These are phyloP conservation scores for Entomortierella lignicola DNA, from an alignment of 192 early-diverging fungal genomes.

Conservation along the genomic window DNA sequence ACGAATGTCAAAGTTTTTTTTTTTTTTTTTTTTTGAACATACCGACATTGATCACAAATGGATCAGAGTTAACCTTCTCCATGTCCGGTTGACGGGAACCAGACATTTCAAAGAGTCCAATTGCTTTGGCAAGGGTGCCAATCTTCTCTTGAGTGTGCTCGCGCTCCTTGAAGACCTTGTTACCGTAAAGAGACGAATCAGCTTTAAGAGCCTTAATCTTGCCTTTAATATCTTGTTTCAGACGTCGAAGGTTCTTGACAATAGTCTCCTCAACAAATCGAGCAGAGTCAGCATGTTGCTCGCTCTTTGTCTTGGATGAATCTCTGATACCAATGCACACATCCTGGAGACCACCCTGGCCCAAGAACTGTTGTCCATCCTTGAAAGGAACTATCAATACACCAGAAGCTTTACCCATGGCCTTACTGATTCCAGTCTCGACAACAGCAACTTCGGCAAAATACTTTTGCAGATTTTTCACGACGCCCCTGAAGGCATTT, in stretches of 20 bases:
- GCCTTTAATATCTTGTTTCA: constrained; percentile 60
- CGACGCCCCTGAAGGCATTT: constrained; percentile 47
- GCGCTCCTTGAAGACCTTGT: constrained; percentile 55
- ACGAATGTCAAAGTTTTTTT: too few relatives aligned
- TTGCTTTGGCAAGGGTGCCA: constrained; percentile 45
- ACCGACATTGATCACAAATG: constrained; percentile 38
- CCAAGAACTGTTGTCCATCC: constrained; percentile 51
- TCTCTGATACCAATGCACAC: constrained; percentile 48
- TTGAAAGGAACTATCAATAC: constrained; percentile 48
- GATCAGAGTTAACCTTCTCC: constrained; percentile 41
- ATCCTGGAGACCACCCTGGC: constrained; percentile 50
- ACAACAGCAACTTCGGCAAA: constrained; percentile 52
- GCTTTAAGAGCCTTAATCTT: constrained; percentile 51
- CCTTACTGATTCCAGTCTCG: constrained; percentile 38
- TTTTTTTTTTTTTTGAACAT: too few relatives aligned
- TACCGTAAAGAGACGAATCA: constrained; percentile 42
- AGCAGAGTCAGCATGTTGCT: constrained; percentile 50
- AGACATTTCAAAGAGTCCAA: constrained; percentile 42
- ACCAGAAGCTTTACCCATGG: constrained; percentile 36
- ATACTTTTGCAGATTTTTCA: constrained; percentile 54
- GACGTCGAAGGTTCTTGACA: constrained; percentile 40
- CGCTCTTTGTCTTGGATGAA: constrained; percentile 45
- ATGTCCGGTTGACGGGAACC: constrained; percentile 41
- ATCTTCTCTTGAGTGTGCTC: constrained; percentile 56
- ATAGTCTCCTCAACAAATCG: constrained; percentile 49